A percentile compares a stretch with the other conserved stretches of the same genome.
These are phyloP conservation scores for Chlorella sp. DNA, from an alignment of 139 green algal genomes.

Conservation along the genomic window DNA sequence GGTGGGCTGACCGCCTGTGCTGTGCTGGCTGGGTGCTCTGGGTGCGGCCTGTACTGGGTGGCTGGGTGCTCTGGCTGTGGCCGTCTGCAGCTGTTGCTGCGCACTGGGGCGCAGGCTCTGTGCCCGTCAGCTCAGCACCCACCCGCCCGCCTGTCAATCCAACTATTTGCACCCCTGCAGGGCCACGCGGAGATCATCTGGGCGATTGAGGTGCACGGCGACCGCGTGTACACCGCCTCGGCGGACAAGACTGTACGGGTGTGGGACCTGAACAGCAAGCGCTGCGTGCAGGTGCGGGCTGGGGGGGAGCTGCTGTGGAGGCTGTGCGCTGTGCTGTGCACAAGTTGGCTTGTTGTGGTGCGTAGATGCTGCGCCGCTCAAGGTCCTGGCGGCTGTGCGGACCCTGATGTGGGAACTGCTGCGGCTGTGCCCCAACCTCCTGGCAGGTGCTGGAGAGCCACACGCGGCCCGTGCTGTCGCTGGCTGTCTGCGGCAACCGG, in stretches of 20 bases:
- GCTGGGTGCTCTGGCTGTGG: background rate
- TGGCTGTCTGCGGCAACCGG: constrained; percentile 76
- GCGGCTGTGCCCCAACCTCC: background rate
- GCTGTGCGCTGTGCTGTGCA: background rate
- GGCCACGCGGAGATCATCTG: constrained; percentile 97
- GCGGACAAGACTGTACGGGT: constrained; percentile 94
- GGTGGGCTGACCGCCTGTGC: no score
- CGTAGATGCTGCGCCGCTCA: no score
- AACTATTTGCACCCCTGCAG: constrained; percentile 43
- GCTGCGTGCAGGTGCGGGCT: constrained; percentile 51
- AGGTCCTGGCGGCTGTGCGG: no score
- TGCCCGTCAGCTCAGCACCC: background rate
- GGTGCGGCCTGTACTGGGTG: background rate
- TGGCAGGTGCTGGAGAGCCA: constrained; percentile 89
- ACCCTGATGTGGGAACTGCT: no score
- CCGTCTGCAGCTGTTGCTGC: background rate
- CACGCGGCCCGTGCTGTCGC: constrained; percentile 87
- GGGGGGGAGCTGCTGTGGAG: background rate
- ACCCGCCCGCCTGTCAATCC: background rate
- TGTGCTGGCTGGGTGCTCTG: background rate
- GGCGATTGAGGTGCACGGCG: constrained; percentile 83
- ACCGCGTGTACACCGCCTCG: constrained; percentile 83
- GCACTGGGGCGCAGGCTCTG: background rate
- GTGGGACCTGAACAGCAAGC: constrained; percentile 77
- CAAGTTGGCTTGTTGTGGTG: no score